Evolutionary conservation across 306 rosid genomes (phyloP).

Genomic region (Lathyrus sativus): DNA sequence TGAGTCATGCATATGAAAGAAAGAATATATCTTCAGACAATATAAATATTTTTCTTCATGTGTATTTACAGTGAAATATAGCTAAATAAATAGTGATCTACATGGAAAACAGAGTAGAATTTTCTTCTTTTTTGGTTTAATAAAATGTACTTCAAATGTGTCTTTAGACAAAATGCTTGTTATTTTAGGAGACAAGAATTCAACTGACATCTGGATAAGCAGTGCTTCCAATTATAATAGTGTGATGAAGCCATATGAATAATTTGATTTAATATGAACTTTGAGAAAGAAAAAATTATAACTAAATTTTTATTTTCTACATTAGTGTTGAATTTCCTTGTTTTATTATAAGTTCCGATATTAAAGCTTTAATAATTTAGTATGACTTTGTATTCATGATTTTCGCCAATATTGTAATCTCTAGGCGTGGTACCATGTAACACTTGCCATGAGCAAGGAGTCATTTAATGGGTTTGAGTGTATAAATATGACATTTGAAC

Average conservation of each 20-base stretch:
- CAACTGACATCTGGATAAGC: slow-evolving; percentile 71
- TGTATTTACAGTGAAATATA: too few relatives aligned
- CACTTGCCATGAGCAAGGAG: slow-evolving; percentile 78
- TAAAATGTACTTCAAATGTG: slow-evolving; percentile 27
- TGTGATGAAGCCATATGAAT: slow-evolving; percentile 73
- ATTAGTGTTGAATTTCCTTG: too few relatives aligned
- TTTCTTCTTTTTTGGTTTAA: too few relatives aligned
- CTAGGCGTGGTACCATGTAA: slow-evolving; percentile 86
- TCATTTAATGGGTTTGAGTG: slow-evolving; percentile 89
- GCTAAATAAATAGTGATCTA: too few relatives aligned
- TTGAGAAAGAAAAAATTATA: slow-evolving; percentile 16
- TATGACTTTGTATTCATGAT: background rate
- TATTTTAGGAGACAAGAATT: slow-evolving; percentile 72
- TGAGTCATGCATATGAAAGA: too few relatives aligned
- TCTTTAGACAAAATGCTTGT: slow-evolving; percentile 89
- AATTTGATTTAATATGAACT: slow-evolving; percentile 70
- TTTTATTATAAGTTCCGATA: background rate
- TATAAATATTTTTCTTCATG: too few relatives aligned
- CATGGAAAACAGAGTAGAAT: too few relatives aligned
- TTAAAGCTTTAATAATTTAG: background rate
- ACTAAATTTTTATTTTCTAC: slow-evolving; percentile 2
- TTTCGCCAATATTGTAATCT: slow-evolving; percentile 15
- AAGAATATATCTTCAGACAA: too few relatives aligned
- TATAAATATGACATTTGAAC: slow-evolving; percentile 46
- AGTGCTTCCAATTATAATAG: slow-evolving; percentile 54